Percentiles rank a stretch among this genome's conserved stretches.
Conservation (phyloP, 768 basidiomycete genomes). For the Amanita polypyramis region DNA sequence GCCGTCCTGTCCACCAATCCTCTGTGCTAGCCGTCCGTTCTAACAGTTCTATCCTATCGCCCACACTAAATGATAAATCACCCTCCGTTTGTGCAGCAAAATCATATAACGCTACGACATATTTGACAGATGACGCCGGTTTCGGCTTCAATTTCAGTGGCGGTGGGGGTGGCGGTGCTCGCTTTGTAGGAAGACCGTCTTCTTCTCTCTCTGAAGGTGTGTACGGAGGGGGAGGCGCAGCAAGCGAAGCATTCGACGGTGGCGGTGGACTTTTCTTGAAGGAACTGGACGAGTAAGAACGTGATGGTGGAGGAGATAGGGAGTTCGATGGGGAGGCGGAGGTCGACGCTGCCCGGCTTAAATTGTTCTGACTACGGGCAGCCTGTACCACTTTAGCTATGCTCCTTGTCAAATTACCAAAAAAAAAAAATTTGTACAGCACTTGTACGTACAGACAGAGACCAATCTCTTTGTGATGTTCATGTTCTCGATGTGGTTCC, state of each 20-base stretch:
- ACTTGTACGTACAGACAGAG: constrained; percentile 61
- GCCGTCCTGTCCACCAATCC: constrained; percentile 95
- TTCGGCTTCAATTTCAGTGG: constrained; percentile 86
- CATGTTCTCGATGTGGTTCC: constrained; percentile 67
- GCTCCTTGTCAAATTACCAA: neutral
- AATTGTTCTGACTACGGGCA: constrained; percentile 23
- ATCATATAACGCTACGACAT: constrained; percentile 91
- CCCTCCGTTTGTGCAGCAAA: constrained; percentile 93
- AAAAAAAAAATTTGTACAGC: neutral
- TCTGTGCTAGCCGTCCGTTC: constrained; percentile 74
- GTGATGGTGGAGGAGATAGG: constrained; percentile 22
- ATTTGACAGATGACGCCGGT: constrained; percentile 47
- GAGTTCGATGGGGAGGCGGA: constrained; percentile 1
- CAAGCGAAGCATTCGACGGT: constrained; percentile 26
- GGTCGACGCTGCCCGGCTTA: constrained; percentile 13
- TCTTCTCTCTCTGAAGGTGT: constrained; percentile 6
- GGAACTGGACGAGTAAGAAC: constrained; percentile 25
- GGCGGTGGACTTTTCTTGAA: constrained; percentile 47
- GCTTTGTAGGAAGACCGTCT: constrained; percentile 38
- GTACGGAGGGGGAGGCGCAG: constrained; percentile 25
- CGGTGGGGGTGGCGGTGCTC: constrained; percentile 87
- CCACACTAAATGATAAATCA: constrained; percentile 81
- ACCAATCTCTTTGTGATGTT: constrained; percentile 75
- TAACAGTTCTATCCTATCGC: constrained; percentile 86
- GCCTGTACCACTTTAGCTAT: constrained; percentile 62